Evolutionary conservation across 2,329 filamentous ascomycete species (phyloP).

Genomic region (Alternaria solani): DNA sequence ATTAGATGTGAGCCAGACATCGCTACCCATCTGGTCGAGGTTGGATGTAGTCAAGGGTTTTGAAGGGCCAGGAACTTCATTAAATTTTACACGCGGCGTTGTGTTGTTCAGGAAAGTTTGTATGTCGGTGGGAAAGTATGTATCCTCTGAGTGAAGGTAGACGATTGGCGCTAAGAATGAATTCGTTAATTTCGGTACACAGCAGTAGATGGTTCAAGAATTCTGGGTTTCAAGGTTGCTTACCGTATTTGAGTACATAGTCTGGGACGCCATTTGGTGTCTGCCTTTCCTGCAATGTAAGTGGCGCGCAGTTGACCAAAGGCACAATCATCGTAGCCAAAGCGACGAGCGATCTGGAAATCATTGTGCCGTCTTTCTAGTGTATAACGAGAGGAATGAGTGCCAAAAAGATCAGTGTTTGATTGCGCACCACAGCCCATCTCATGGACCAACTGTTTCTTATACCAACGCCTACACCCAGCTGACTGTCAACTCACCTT

Average conservation of each 20-base stretch:
- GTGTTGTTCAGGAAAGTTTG: slow-evolving; percentile 53
- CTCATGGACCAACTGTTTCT: slow-evolving; percentile 1
- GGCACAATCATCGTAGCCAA: slow-evolving; percentile 20
- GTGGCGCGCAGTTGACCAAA: slow-evolving; percentile 27
- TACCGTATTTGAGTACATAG: slow-evolving; percentile 52
- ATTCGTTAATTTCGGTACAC: slow-evolving; percentile 13
- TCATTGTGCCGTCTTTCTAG: slow-evolving; percentile 18
- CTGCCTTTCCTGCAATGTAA: slow-evolving; percentile 29
- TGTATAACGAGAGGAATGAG: slow-evolving; percentile 2
- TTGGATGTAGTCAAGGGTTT: slow-evolving; percentile 54
- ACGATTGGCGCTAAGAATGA: slow-evolving; percentile 52
- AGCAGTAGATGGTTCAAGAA: background rate
- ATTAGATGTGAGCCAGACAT: slow-evolving; percentile 57
- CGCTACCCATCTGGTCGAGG: slow-evolving; percentile 52
- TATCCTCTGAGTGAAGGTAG: slow-evolving; percentile 54
- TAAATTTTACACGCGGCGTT: slow-evolving; percentile 50
- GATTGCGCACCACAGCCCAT: background rate
- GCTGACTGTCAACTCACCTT: slow-evolving; percentile 7
- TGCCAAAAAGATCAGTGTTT: background rate
- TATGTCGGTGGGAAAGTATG: slow-evolving; percentile 56
- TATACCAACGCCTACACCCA: slow-evolving; percentile 10
- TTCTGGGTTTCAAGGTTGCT: slow-evolving; percentile 5
- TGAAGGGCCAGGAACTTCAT: slow-evolving; percentile 41
- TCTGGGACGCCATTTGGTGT: slow-evolving; percentile 42
- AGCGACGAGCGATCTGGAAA: slow-evolving; percentile 18